These are phyloP conservation scores for Cubamyces lactineus DNA, from an alignment of 768 basidiomycete genomes.

Conservation along the genomic window DNA sequence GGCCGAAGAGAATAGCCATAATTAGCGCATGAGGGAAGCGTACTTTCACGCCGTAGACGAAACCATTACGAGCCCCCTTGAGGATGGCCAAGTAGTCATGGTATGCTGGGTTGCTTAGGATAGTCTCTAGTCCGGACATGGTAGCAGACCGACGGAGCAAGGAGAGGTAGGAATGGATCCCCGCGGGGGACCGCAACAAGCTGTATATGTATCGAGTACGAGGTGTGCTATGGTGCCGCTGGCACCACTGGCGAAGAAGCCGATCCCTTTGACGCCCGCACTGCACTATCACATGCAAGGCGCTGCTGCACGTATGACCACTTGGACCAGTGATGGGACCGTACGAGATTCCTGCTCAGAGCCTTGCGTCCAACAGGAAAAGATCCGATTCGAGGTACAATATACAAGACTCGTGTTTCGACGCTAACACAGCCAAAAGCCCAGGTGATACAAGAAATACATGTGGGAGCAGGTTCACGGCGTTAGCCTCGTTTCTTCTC, in stretches of 20 bases:
- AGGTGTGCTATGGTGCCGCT: constrained; percentile 1
- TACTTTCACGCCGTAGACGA: constrained; percentile 90
- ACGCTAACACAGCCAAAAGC: neutral
- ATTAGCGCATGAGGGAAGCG: constrained; percentile 95
- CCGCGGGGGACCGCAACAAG: constrained; percentile 7
- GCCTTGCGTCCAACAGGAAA: neutral
- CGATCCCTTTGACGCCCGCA: constrained; percentile 11
- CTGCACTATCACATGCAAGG: constrained; percentile 18
- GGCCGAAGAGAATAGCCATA: constrained; percentile 93
- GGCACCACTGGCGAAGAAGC: constrained; percentile 15
- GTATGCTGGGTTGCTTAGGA: constrained; percentile 66
- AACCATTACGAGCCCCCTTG: constrained; percentile 91
- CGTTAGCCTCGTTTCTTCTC: constrained; percentile 18
- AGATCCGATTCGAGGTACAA: neutral
- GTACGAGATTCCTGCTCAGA: too few relatives aligned
- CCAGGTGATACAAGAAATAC: neutral
- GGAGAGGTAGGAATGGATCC: neutral
- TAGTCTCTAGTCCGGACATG: constrained; percentile 41
- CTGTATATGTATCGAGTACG: constrained; percentile 9
- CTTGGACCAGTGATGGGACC: too few relatives aligned
- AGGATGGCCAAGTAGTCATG: constrained; percentile 92
- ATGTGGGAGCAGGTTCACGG: neutral
- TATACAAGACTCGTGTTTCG: neutral
- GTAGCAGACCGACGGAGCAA: neutral
- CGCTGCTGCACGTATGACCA: neutral